A percentile compares a stretch with the other conserved stretches of the same genome.
phyloP scores from a whole-genome alignment of 1,139 yeast species.

The Nakaseomyces nivariensis region DNA sequence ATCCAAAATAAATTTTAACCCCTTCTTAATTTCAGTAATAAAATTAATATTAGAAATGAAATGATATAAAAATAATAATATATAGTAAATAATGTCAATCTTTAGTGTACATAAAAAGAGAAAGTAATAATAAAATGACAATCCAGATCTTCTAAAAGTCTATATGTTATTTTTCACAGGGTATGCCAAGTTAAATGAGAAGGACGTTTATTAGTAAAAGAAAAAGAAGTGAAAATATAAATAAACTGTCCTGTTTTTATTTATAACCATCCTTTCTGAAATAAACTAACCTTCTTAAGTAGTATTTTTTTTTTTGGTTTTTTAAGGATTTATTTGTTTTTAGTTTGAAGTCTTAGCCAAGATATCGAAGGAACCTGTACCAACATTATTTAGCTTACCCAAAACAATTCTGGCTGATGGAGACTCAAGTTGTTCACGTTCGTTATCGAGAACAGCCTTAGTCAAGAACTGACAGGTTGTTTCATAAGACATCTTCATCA shows the following conservation, averaged over 20 bases:
- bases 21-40: too few relatives aligned
- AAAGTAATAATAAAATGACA: neutral
- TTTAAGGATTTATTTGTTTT: neutral
- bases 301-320: neutral
- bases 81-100: neutral
- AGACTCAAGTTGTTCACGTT: slow-evolving; percentile 74
- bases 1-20: too few relatives aligned
- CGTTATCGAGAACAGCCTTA: slow-evolving; percentile 90
- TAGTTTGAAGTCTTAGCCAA: slow-evolving; percentile 50
- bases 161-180: neutral
- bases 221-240: too few relatives aligned
- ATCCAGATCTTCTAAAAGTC: neutral
- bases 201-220: neutral
- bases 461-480: slow-evolving; percentile 97
- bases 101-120: neutral
- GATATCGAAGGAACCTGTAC: slow-evolving; percentile 93
- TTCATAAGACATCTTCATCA: slow-evolving; percentile 98
- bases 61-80: neutral
- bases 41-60: neutral
- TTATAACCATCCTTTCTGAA: neutral
- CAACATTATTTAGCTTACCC: slow-evolving; percentile 86
- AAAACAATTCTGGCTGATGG: slow-evolving; percentile 94
- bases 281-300: too few relatives aligned
- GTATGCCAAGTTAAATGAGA: neutral
- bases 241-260: neutral